A percentile compares a stretch with the other conserved stretches of the same genome.
phyloP scores from a whole-genome alignment of 331 rosid genomes.

The Stylosanthes scabra region DNA sequence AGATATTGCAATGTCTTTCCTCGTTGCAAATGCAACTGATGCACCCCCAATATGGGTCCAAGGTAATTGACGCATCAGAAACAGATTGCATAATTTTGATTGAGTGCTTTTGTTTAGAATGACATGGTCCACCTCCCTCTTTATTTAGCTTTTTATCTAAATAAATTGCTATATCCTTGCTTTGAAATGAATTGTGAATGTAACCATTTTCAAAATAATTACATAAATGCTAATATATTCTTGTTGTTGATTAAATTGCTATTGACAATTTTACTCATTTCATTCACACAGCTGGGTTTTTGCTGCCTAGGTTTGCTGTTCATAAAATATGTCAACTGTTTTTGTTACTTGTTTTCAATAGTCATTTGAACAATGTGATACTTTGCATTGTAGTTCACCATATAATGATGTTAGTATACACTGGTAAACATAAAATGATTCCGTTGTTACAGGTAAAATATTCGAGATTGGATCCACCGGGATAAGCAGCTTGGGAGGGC shows the following conservation, averaged over 20 bases:
- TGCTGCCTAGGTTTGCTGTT: slow-evolving; percentile 16
- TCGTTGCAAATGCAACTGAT: slow-evolving; percentile 91
- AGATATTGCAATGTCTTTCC: slow-evolving; percentile 99
- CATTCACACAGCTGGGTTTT: background rate
- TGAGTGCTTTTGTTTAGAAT: background rate
- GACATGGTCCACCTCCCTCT: background rate
- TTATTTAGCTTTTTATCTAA: background rate
- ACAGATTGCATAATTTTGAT: background rate
- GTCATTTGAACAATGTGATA: slow-evolving; percentile 4
- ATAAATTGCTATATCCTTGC: background rate
- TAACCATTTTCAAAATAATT: background rate
- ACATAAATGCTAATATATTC: background rate
- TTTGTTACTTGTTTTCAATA: background rate
- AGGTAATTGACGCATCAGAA: slow-evolving; percentile 26
- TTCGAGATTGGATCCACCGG: slow-evolving; percentile 97
- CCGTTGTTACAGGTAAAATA: slow-evolving; percentile 68
- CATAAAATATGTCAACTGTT: slow-evolving; percentile 3
- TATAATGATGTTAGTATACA: background rate
- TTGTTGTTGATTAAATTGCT: background rate
- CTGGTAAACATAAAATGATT: background rate
- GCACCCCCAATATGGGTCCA: slow-evolving; percentile 97
- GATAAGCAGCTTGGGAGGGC: slow-evolving; percentile 97
- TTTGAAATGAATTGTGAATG: background rate
- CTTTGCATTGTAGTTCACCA: slow-evolving; percentile 2
- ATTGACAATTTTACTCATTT: background rate